A percentile compares a stretch with the other conserved stretches of the same genome.
Evolutionary conservation across 2,329 filamentous ascomycete genomes (phyloP).

Genomic region (Aspergillus sojae): DNA sequence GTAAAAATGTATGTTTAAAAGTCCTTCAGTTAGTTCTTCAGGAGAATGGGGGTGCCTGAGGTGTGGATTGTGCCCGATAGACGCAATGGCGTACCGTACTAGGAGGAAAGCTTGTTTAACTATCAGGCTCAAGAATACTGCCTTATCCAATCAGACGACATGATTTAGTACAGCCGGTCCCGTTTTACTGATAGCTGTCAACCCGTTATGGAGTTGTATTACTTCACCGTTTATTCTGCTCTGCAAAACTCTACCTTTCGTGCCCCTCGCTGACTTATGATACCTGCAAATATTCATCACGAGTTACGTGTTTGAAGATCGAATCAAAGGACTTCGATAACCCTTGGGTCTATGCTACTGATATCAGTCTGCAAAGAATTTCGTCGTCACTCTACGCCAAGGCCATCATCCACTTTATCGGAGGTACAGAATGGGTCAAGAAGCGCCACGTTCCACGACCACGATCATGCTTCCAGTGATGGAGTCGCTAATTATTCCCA

Average conservation of each 20-base stretch:
- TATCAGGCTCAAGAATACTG: neutral
- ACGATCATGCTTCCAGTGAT: neutral
- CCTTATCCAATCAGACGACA: neutral
- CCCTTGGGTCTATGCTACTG: too few species aligned
- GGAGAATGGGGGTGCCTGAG: neutral
- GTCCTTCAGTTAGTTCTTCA: neutral
- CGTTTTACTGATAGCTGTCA: conserved; percentile 1
- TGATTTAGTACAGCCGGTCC: neutral
- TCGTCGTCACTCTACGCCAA: neutral
- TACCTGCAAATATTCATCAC: neutral
- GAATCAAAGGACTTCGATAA: neutral
- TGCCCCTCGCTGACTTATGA: neutral
- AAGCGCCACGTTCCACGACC: neutral
- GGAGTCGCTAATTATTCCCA: neutral
- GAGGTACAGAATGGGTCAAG: neutral
- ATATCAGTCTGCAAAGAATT: neutral
- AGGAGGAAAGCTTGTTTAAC: neutral
- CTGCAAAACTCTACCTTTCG: neutral
- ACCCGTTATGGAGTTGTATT: neutral
- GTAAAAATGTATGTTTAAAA: neutral
- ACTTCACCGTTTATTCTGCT: conserved; percentile 3
- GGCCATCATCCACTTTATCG: neutral
- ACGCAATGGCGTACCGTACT: conserved; percentile 6
- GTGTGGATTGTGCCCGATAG: neutral
- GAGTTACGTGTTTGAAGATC: neutral